Percentiles rank a stretch among this genome's conserved stretches.
These are phyloP conservation scores for Exophiala sideris DNA, from an alignment of 2,329 filamentous ascomycete species.

Conservation along the genomic window DNA sequence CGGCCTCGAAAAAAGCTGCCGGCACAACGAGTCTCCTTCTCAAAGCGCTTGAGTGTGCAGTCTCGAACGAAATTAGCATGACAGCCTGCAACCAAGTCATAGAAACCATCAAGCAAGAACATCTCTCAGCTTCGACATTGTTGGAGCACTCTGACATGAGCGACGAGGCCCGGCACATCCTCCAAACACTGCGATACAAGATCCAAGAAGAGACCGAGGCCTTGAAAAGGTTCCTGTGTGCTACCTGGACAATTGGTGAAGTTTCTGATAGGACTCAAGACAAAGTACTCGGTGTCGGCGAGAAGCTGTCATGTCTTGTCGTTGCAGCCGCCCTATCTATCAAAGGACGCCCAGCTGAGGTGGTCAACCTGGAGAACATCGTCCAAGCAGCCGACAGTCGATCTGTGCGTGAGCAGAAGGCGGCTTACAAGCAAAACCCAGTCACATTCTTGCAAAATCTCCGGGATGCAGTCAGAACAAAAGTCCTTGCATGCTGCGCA, in stretches of 20 bases:
- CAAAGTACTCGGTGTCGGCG: constrained; percentile 4
- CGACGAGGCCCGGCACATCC: not conserved
- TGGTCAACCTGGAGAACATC: constrained; percentile 5
- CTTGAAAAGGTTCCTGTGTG: constrained; percentile 2
- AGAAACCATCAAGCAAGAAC: constrained; percentile 3
- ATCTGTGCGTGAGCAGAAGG: not conserved
- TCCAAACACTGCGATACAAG: not conserved
- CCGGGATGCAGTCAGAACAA: not conserved
- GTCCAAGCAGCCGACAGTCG: constrained; percentile 2
- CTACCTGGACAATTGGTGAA: constrained; percentile 4
- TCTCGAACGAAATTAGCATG: not conserved
- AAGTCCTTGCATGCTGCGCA: not conserved
- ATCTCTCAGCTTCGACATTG: not conserved
- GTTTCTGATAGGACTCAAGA: constrained; percentile 7
- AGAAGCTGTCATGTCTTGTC: constrained; percentile 8
- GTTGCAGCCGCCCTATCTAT: constrained; percentile 5
- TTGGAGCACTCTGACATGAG: not conserved
- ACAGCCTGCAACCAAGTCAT: constrained; percentile 1
- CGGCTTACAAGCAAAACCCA: constrained; percentile 2
- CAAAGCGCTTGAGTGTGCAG: constrained; percentile 2
- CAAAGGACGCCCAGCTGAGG: constrained; percentile 1
- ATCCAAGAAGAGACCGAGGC: constrained; percentile 1
- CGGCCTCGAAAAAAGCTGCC: not conserved
- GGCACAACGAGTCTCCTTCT: constrained; percentile 10
- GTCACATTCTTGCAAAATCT: not conserved